These are phyloP conservation scores for Chlorella vulgaris DNA, from an alignment of 139 green algal species.

Conservation along the genomic window DNA sequence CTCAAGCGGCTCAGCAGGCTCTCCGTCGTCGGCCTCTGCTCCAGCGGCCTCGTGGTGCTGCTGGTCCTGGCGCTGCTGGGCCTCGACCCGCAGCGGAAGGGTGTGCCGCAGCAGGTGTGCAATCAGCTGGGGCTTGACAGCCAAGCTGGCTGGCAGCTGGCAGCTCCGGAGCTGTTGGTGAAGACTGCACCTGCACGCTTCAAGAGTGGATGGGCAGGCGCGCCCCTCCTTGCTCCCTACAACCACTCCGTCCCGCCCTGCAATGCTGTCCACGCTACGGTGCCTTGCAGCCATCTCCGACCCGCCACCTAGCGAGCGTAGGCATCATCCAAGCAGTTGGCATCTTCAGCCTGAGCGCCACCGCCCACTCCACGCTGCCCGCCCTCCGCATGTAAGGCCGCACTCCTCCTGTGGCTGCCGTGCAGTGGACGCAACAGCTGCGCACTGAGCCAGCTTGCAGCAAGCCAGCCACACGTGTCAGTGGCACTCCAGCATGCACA, in stretches of 20 bases:
- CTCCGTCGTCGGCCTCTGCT: slow-evolving; percentile 38
- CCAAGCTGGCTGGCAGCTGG: too few species aligned
- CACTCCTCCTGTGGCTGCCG: neutral
- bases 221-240: too few species aligned
- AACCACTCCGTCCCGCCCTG: too few species aligned
- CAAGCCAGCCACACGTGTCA: too few species aligned
- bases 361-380: slow-evolving; percentile 62
- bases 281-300: slow-evolving; percentile 22
- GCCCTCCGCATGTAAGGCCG: slow-evolving; percentile 40
- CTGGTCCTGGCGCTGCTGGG: slow-evolving; percentile 33
- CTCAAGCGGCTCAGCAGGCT: slow-evolving; percentile 46
- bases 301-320: slow-evolving; percentile 6
- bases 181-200: too few species aligned
- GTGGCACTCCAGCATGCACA: too few species aligned
- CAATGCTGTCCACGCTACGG: too few species aligned
- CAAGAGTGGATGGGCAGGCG: too few species aligned
- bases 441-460: too few species aligned
- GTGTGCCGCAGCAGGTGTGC: slow-evolving; percentile 38
- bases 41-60: slow-evolving; percentile 36
- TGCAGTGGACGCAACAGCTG: too few species aligned
- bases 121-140: too few species aligned
- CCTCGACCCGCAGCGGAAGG: slow-evolving; percentile 35
- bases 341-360: slow-evolving; percentile 58
- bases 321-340: slow-evolving; percentile 47
- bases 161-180: too few species aligned